phyloP scores from a whole-genome alignment of 192 early-diverging fungal species.

The Dimargaris xerosporica region DNA sequence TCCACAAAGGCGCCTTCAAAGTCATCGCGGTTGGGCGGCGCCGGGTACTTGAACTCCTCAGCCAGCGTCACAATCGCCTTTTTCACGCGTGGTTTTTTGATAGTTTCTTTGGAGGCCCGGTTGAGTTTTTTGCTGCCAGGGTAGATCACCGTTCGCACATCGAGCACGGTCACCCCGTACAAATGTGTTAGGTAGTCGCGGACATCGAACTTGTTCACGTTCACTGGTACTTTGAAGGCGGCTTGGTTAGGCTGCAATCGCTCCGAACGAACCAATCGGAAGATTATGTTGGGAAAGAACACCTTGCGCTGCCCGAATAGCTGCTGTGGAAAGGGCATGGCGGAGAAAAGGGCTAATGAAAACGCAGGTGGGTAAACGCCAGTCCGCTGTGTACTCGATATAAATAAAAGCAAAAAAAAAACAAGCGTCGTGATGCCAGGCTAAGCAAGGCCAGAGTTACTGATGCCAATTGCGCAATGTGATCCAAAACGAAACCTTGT shows the following conservation, averaged over 20 bases:
- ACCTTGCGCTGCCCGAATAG: constrained; percentile 38
- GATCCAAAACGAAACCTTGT: too few species aligned
- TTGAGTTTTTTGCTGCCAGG: constrained; percentile 33
- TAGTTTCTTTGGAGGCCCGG: constrained; percentile 19
- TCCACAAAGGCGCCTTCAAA: constrained; percentile 22
- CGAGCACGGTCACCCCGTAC: constrained; percentile 65
- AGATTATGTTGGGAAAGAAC: constrained; percentile 74
- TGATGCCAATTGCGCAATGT: too few species aligned
- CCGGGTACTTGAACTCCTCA: constrained; percentile 47
- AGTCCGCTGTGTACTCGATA: too few species aligned
- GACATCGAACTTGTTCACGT: constrained; percentile 90
- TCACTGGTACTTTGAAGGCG: constrained; percentile 78
- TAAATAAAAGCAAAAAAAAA: too few species aligned
- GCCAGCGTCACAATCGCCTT: constrained; percentile 56
- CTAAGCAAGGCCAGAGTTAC: too few species aligned
- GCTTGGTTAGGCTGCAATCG: constrained; percentile 67
- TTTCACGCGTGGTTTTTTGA: constrained; percentile 29
- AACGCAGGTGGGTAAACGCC: too few species aligned
- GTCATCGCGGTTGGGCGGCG: constrained; percentile 22
- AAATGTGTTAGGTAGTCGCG: constrained; percentile 67
- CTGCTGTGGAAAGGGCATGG: too few species aligned
- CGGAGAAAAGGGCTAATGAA: too few species aligned
- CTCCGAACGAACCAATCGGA: constrained; percentile 60
- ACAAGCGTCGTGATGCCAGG: too few species aligned
- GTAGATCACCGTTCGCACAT: constrained; percentile 85